Conservation (phyloP, 805 yeast species). For the Candida hispaniensis region DNA sequence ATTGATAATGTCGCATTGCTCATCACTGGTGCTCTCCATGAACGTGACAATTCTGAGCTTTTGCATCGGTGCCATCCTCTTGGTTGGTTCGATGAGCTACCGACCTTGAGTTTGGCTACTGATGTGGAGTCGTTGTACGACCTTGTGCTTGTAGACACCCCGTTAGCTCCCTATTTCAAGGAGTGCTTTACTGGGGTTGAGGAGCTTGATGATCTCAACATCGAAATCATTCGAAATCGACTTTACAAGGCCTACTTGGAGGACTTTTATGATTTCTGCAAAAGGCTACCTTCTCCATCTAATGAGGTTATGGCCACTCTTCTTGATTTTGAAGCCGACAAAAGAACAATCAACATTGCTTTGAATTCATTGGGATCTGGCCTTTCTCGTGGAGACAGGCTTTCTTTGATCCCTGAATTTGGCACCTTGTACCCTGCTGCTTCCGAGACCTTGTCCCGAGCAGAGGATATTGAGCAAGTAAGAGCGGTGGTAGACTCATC, state of each 20-base stretch:
- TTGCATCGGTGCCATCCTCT: conserved; percentile 88
- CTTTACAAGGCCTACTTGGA: conserved; percentile 88
- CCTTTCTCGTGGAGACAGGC: conserved; percentile 60
- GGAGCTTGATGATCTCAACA: conserved; percentile 89
- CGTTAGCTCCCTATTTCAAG: conserved; percentile 92
- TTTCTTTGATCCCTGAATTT: conserved; percentile 61
- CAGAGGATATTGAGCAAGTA: conserved; percentile 81
- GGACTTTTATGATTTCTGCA: conserved; percentile 64
- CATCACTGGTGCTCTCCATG: conserved; percentile 95
- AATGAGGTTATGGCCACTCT: conserved; percentile 68
- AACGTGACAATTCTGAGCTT: conserved; percentile 81
- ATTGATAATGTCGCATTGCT: conserved; percentile 92
- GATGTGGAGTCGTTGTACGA: conserved; percentile 89
- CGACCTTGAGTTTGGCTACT: conserved; percentile 88
- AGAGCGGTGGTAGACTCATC: conserved; percentile 32
- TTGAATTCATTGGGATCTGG: conserved; percentile 82
- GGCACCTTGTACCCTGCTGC: conserved; percentile 72
- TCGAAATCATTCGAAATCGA: conserved; percentile 86
- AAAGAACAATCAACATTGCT: conserved; percentile 84
- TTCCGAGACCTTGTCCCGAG: conserved; percentile 53
- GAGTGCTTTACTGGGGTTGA: conserved; percentile 63
- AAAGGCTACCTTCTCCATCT: conserved; percentile 62
- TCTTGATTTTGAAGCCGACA: conserved; percentile 86
- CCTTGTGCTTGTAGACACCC: conserved; percentile 90
- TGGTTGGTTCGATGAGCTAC: conserved; percentile 97